phyloP scores from a whole-genome alignment of 1,139 yeast genomes.

The Pichia sp. region DNA sequence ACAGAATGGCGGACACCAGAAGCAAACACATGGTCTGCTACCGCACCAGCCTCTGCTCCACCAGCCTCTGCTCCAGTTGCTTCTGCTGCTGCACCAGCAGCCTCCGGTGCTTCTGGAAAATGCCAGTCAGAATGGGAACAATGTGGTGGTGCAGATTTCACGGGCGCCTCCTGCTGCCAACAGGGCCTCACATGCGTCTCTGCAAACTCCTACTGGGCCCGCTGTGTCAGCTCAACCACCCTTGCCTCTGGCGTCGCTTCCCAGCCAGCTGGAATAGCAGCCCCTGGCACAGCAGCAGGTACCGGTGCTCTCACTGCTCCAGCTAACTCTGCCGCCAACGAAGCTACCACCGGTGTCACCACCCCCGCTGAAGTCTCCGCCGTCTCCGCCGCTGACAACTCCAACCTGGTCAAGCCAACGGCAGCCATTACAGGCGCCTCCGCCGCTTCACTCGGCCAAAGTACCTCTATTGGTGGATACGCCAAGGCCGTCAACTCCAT shows the following conservation, averaged over 20 bases:
- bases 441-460: too few relatives aligned
- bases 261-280: not conserved
- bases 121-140: constrained; percentile 29
- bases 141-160: constrained; percentile 31
- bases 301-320: not conserved
- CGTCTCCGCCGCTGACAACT: too few relatives aligned
- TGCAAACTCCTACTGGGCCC: constrained; percentile 28
- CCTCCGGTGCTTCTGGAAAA: not conserved
- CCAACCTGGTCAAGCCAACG: too few relatives aligned
- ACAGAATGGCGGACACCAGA: constrained; percentile 13
- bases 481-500: constrained; percentile 12
- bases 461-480: constrained; percentile 4
- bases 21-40: not conserved
- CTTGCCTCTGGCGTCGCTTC: not conserved
- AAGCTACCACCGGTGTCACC: too few relatives aligned
- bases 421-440: too few relatives aligned
- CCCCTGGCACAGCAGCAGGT: too few relatives aligned
- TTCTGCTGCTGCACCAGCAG: not conserved
- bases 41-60: constrained; percentile 1
- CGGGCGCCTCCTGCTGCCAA: constrained; percentile 31
- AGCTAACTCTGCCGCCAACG: not conserved
- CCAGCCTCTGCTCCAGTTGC: not conserved
- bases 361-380: too few relatives aligned
- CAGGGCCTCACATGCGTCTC: constrained; percentile 26
- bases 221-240: constrained; percentile 20